phyloP scores from a whole-genome alignment of 208 protist species.

The Acanthamoeba quina region DNA sequence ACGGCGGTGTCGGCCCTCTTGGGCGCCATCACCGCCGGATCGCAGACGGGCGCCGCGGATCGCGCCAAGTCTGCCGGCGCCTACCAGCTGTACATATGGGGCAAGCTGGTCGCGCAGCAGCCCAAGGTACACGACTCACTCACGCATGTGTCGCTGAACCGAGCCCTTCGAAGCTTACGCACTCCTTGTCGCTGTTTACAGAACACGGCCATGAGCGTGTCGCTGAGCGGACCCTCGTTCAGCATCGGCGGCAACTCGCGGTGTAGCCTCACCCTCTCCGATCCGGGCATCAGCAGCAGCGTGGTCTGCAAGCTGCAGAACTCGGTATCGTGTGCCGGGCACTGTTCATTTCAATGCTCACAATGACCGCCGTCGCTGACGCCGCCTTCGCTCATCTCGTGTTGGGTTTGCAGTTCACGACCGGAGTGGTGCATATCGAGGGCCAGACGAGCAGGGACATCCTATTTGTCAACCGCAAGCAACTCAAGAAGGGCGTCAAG shows the following conservation, averaged over 20 bases:
- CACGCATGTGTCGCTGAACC: background rate
- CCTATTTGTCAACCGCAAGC: conserved; percentile 65
- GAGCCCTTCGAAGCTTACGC: background rate
- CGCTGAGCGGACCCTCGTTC: conserved; percentile 61
- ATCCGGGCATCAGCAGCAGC: conserved; percentile 63
- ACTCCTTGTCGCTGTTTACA: background rate
- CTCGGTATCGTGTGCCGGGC: conserved; percentile 19
- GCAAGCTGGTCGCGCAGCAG: conserved; percentile 59
- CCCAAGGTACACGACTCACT: background rate
- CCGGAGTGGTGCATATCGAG: conserved; percentile 54
- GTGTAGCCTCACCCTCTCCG: conserved; percentile 62
- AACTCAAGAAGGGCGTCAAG: conserved; percentile 59
- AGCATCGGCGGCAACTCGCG: conserved; percentile 72
- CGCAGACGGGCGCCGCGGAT: background rate
- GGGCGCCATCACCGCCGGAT: background rate
- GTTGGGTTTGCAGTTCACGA: background rate
- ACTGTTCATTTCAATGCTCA: background rate
- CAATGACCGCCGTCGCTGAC: background rate
- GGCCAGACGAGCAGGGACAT: conserved; percentile 68
- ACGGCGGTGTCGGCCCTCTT: conserved; percentile 42
- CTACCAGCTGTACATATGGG: conserved; percentile 67
- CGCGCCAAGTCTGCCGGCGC: background rate
- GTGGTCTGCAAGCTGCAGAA: conserved; percentile 63
- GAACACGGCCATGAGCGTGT: conserved; percentile 65
- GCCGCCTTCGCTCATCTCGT: background rate